phyloP scores from a whole-genome alignment of 73 alveolate genomes.

The Tetrahymena elliotti region DNA sequence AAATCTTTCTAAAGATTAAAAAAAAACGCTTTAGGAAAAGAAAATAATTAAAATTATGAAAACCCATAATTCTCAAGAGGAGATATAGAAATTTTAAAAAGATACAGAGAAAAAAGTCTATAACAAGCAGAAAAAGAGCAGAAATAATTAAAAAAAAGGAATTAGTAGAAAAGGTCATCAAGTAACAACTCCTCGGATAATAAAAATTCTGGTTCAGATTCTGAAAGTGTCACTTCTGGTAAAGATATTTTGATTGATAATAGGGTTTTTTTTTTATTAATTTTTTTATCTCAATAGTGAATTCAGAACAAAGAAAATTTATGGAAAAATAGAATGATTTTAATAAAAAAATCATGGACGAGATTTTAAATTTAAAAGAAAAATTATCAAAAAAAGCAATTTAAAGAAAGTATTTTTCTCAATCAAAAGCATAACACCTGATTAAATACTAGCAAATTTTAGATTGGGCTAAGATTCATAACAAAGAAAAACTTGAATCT shows the following conservation, averaged over 20 bases:
- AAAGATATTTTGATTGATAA: neutral
- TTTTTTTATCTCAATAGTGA: neutral
- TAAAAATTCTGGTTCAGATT: neutral
- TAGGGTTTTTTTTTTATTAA: neutral
- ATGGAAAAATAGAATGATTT: neutral
- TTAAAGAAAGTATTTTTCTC: neutral
- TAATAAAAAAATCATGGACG: neutral
- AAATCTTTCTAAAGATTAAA: neutral
- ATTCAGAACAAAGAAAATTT: neutral
- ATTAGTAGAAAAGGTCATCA: neutral
- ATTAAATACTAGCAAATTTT: neutral
- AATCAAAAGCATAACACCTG: neutral
- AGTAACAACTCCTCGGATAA: neutral
- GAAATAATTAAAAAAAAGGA: neutral
- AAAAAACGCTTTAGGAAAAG: neutral
- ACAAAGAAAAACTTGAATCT: neutral
- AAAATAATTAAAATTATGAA: neutral
- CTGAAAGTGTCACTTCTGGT: neutral
- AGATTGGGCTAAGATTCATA: neutral
- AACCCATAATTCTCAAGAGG: neutral
- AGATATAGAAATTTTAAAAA: neutral
- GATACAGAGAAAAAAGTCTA: neutral
- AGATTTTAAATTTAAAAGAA: neutral
- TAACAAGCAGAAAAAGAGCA: neutral
- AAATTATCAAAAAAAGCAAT: neutral